Percentiles rank a stretch among this genome's conserved stretches.
Evolutionary conservation across 2,329 filamentous ascomycete species (phyloP).

Genomic region (Cercospora janseana): DNA sequence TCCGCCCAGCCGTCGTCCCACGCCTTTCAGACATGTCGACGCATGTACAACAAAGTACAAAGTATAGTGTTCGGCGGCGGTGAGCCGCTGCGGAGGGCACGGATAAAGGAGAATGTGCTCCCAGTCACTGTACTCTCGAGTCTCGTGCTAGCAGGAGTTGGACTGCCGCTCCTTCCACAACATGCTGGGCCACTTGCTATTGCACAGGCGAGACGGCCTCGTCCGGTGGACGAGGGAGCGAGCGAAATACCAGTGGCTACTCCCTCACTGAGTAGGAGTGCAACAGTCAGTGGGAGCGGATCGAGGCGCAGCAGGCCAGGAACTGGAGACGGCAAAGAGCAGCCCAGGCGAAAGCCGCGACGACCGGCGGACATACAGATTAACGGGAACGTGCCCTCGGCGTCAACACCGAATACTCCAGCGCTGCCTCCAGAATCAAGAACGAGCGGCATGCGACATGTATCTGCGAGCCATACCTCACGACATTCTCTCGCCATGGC

Average conservation of each 20-base stretch:
- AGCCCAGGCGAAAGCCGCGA: conserved; percentile 35
- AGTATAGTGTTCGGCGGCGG: conserved; percentile 79
- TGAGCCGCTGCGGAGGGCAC: conserved; percentile 66
- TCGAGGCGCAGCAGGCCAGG: conserved; percentile 45
- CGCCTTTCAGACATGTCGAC: conserved; percentile 76
- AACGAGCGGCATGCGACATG: neutral
- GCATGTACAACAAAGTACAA: conserved; percentile 86
- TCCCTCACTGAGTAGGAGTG: conserved; percentile 63
- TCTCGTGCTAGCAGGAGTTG: conserved; percentile 74
- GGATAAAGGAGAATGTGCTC: conserved; percentile 77
- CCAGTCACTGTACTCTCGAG: conserved; percentile 79
- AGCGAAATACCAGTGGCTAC: conserved; percentile 56
- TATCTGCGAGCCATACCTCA: conserved; percentile 13
- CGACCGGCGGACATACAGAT: conserved; percentile 36
- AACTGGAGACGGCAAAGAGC: conserved; percentile 30
- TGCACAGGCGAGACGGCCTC: conserved; percentile 74
- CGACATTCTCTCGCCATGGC: conserved; percentile 38
- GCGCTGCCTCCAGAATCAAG: conserved; percentile 11
- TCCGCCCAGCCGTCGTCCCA: conserved; percentile 70
- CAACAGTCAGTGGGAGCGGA: conserved; percentile 59
- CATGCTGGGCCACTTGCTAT: conserved; percentile 79
- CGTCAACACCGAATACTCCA: conserved; percentile 24
- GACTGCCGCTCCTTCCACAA: conserved; percentile 69
- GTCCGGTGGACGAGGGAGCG: conserved; percentile 60
- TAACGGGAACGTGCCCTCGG: conserved; percentile 19